Evolutionary conservation across 805 yeast genomes (phyloP).

Genomic region (Cyberlindnera maclurae): DNA sequence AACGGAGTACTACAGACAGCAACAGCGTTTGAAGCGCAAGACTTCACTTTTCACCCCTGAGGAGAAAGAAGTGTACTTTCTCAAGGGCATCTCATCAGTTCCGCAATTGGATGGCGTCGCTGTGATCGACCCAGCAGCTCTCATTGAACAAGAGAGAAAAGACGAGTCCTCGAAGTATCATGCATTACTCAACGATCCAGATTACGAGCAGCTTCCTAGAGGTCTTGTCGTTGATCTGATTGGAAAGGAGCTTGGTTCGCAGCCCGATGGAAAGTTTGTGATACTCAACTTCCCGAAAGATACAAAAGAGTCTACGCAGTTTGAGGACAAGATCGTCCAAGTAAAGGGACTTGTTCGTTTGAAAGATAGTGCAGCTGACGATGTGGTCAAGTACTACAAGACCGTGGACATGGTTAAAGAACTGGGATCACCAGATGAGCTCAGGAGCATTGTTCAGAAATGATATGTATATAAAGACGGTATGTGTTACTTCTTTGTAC

Average conservation of each 20-base stretch:
- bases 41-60: constrained; percentile 35
- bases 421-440: constrained; percentile 3
- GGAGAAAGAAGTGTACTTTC: constrained; percentile 35
- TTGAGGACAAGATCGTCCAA: constrained; percentile 62
- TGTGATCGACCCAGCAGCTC: constrained; percentile 43
- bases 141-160: constrained; percentile 39
- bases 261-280: constrained; percentile 31
- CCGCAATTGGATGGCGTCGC: constrained; percentile 15
- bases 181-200: constrained; percentile 38
- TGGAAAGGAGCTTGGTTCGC: constrained; percentile 23
- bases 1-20: constrained; percentile 35
- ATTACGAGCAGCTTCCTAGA: constrained; percentile 25
- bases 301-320: constrained; percentile 61
- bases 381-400: constrained; percentile 47
- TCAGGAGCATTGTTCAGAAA: constrained; percentile 1
- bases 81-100: constrained; percentile 21
- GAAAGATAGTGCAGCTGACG: constrained; percentile 29
- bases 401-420: constrained; percentile 50
- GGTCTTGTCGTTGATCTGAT: constrained; percentile 30
- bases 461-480: background rate
- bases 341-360: constrained; percentile 32
- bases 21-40: constrained; percentile 46
- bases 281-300: constrained; percentile 54
- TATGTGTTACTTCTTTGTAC: constrained; percentile 31
- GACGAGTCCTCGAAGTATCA: constrained; percentile 41